A percentile compares a stretch with the other conserved stretches of the same genome.
phyloP scores from a whole-genome alignment of 768 basidiomycete genomes.

The Exidia glandulosa region DNA sequence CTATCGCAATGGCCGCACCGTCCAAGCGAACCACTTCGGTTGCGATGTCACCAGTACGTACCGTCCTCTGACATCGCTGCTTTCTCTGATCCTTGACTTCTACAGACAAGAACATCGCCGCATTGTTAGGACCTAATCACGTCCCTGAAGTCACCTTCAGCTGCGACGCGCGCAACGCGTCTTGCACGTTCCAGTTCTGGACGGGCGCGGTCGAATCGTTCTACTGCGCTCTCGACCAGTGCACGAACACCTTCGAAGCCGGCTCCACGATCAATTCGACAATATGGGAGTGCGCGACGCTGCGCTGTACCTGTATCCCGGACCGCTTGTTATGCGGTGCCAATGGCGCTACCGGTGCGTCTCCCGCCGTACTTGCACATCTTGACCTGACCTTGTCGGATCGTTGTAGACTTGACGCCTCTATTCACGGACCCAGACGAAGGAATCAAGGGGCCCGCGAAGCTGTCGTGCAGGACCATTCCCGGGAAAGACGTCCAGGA shows the following conservation, averaged over 20 bases:
- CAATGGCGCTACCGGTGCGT: slow-evolving; percentile 80
- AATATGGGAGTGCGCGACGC: slow-evolving; percentile 66
- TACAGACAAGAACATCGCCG: slow-evolving; percentile 86
- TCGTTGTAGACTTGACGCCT: slow-evolving; percentile 71
- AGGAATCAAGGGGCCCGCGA: slow-evolving; percentile 82
- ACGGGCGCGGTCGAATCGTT: slow-evolving; percentile 90
- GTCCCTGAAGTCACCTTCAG: slow-evolving; percentile 97
- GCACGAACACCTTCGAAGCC: slow-evolving; percentile 33
- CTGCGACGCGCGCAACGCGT: slow-evolving; percentile 51
- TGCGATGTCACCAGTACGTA: slow-evolving; percentile 92
- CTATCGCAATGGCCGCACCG: slow-evolving; percentile 83
- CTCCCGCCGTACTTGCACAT: too few species aligned
- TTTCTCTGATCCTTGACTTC: neutral
- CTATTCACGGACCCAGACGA: slow-evolving; percentile 82
- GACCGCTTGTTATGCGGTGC: slow-evolving; percentile 92
- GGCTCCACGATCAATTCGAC: slow-evolving; percentile 64
- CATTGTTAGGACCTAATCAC: slow-evolving; percentile 69
- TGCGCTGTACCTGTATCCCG: slow-evolving; percentile 89
- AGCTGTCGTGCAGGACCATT: slow-evolving; percentile 65
- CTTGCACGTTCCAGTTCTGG: slow-evolving; percentile 98
- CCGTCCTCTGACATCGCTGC: neutral
- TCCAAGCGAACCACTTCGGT: slow-evolving; percentile 92
- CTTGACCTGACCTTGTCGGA: neutral
- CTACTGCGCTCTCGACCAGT: slow-evolving; percentile 78
- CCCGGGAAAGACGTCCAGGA: slow-evolving; percentile 29